phyloP scores from a whole-genome alignment of 75 land plant species.

The Selaginella tamariscina region DNA sequence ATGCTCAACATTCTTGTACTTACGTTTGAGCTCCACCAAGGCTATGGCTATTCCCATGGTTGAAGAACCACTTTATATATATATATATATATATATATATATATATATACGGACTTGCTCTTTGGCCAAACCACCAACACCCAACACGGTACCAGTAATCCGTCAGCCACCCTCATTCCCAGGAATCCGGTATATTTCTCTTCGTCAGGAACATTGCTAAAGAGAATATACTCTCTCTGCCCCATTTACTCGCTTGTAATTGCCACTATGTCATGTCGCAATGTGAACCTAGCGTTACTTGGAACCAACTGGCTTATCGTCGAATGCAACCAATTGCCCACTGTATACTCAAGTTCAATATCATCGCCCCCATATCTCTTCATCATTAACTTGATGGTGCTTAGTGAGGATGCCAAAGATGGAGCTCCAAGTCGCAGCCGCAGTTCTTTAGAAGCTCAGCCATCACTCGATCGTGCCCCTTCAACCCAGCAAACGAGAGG shows the following conservation, averaged over 20 bases:
- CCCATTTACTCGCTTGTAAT: too few species aligned
- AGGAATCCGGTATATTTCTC: not conserved
- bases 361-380: not conserved
- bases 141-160: not conserved
- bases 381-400: not conserved
- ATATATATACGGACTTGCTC: too few species aligned
- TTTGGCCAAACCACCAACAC: not conserved
- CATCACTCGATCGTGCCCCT: slow-evolving; percentile 1
- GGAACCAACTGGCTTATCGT: not conserved
- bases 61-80: too few species aligned
- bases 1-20: too few species aligned
- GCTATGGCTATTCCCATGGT: too few species aligned
- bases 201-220: not conserved
- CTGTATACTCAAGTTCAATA: not conserved
- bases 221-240: too few species aligned
- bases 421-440: not conserved
- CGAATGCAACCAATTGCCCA: slow-evolving; percentile 3
- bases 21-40: too few species aligned
- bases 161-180: not conserved
- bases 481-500: slow-evolving; percentile 16
- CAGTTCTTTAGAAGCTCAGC: slow-evolving; percentile 7
- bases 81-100: too few species aligned
- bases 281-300: not conserved
- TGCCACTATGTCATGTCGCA: too few species aligned
- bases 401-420: not conserved